Base-by-base conservation (phyloP, 371 early-diverging fungal species). In the Apophysomyces variabilis region DNA sequence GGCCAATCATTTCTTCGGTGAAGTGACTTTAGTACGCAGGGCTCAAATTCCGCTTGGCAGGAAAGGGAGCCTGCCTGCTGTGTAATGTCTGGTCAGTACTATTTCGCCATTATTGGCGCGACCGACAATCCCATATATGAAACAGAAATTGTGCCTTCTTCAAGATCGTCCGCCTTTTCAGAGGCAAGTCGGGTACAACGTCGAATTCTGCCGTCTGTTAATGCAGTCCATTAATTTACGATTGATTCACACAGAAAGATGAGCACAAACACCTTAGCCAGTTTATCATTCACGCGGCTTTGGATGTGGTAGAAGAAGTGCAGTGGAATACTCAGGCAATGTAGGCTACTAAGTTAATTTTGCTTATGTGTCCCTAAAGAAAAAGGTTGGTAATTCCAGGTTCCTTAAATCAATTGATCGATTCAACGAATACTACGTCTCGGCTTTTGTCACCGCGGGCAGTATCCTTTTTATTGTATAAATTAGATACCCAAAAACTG, bases 121-220 rank as follows among this genome's bases (percentile, higher is more conserved):
- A 90, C 92, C 56, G 97, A 97, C 80, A 91, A 91, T 68, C 98
- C 98, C 38, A 84, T 97, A 56, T 97, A 94, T 76, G 98, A 97
- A 73, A 89, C 94, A 46, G 97, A 96, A 68, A 88, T 95, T 65
- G 89, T 89, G 13, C 72, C 82, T 47, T 80, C 84, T 26, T 80
- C 86, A 56, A 68, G 84, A 57, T 69, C 78, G 5, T 71, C 76
- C 59, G 60, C 76, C 14, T 68, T 72, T 56, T 59, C 66, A 14
- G 80, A 80, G 38, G 47, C 72, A 5, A 73, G 65, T 54, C 70
- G 77, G 72, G 82, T 82, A 75, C 61, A 21, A 47, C 64, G 46
- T 39, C 36, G 35, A n/a, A 50, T 37, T 62, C 56, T 38, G 26
- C 39, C 41, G 41, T 41, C 41, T 41, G 8, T 13, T 41, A 26